Conservation (phyloP, 495 filamentous ascomycete species). For the Penicillium subrubescens region DNA sequence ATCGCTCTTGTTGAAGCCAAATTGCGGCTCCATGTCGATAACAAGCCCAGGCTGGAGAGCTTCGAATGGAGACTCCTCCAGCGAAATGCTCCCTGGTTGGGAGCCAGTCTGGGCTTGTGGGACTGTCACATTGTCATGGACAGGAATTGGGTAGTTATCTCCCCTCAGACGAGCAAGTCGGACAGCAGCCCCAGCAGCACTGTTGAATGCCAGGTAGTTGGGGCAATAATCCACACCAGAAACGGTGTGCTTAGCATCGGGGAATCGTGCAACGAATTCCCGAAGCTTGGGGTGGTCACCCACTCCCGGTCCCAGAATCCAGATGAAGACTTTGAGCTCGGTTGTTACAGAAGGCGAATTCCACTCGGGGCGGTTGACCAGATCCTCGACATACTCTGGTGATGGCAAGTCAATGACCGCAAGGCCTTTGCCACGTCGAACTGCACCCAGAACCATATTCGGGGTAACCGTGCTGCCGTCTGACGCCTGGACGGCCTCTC, state of each 20-base stretch:
- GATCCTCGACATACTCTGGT: slow-evolving; percentile 61
- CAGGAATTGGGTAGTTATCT: slow-evolving; percentile 65
- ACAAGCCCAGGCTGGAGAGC: slow-evolving; percentile 52
- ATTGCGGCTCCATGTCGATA: slow-evolving; percentile 67
- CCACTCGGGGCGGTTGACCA: slow-evolving; percentile 77
- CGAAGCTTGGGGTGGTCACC: slow-evolving; percentile 58
- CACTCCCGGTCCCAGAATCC: slow-evolving; percentile 77
- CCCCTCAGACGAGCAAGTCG: slow-evolving; percentile 70
- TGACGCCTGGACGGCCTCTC: slow-evolving; percentile 52
- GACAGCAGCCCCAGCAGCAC: slow-evolving; percentile 60
- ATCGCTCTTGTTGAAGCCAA: slow-evolving; percentile 51
- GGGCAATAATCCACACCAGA: slow-evolving; percentile 70
- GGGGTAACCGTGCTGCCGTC: slow-evolving; percentile 62
- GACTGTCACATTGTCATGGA: slow-evolving; percentile 55
- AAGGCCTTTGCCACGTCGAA: slow-evolving; percentile 62
- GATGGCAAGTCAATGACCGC: slow-evolving; percentile 80
- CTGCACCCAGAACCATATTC: slow-evolving; percentile 65
- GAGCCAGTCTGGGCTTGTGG: slow-evolving; percentile 27
- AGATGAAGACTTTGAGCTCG: slow-evolving; percentile 70
- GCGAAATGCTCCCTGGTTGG: neutral
- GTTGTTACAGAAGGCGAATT: slow-evolving; percentile 61
- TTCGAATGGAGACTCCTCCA: slow-evolving; percentile 27
- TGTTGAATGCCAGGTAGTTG: slow-evolving; percentile 69
- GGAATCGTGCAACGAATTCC: slow-evolving; percentile 66
- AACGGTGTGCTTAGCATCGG: slow-evolving; percentile 69